Evolutionary conservation across 441 rosid species (phyloP).

Genomic region (Breynia disticha): DNA sequence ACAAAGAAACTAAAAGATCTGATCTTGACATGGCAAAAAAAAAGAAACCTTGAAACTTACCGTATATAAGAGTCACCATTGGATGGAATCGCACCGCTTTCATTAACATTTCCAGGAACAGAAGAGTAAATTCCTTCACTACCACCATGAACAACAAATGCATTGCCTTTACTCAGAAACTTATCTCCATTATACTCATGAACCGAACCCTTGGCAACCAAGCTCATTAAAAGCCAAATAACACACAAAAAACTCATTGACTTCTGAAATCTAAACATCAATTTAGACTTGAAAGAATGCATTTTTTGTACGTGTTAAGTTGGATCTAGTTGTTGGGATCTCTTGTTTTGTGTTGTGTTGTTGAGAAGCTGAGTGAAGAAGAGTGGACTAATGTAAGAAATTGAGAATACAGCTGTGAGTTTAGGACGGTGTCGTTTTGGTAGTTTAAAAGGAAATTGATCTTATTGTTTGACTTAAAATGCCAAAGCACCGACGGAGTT

Average conservation of each 20-base stretch:
- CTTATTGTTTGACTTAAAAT: too few species aligned
- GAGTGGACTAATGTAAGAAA: too few species aligned
- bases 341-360: too few species aligned
- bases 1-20: constrained; percentile 14
- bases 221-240: constrained; percentile 17
- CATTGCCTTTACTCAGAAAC: constrained; percentile 77
- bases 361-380: too few species aligned
- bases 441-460: too few species aligned
- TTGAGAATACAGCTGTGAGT: too few species aligned
- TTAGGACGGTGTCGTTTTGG: too few species aligned
- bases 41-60: constrained; percentile 25
- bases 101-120: constrained; percentile 21
- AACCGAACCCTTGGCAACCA: constrained; percentile 49
- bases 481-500: background rate
- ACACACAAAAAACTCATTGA: constrained; percentile 19
- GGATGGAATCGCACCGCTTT: constrained; percentile 24
- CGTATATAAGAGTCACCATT: constrained; percentile 63
- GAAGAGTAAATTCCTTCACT: constrained; percentile 91
- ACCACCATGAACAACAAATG: constrained; percentile 85
- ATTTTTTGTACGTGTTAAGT: too few species aligned
- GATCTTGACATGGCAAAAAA: background rate
- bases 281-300: background rate
- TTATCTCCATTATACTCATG: constrained; percentile 68
- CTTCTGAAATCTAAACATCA: constrained; percentile 17
- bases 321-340: too few species aligned